Percentiles rank a stretch among this genome's conserved stretches.
phyloP scores from a whole-genome alignment of 495 filamentous ascomycete genomes.

The Talaromyces adpressus region DNA sequence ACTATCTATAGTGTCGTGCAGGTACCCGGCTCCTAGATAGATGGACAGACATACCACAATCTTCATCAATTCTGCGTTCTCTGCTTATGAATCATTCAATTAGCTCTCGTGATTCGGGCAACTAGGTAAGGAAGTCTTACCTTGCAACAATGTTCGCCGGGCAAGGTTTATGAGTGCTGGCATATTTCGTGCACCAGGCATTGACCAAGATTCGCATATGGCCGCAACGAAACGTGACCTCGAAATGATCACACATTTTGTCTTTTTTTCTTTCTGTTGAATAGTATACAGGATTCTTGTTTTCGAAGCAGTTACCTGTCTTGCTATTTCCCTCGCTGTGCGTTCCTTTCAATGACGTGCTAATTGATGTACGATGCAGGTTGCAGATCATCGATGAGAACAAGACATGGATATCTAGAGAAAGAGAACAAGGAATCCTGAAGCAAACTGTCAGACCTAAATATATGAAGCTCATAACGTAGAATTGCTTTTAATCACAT shows the following conservation, averaged over 20 bases:
- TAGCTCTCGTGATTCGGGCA: neutral
- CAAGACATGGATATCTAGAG: neutral
- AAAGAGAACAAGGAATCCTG: neutral
- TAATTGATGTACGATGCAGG: neutral
- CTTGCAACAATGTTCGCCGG: conserved; percentile 41
- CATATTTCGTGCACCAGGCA: conserved; percentile 41
- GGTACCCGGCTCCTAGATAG: neutral
- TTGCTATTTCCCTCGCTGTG: neutral
- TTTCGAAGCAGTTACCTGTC: neutral
- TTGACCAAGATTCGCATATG: conserved; percentile 44
- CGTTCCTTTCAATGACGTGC: neutral
- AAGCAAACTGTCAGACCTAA: neutral
- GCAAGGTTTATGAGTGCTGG: conserved; percentile 27
- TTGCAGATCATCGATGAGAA: neutral
- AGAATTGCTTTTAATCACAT: neutral
- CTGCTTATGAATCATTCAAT: neutral
- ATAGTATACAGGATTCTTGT: neutral
- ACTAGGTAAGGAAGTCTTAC: conserved; percentile 15
- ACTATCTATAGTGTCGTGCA: neutral
- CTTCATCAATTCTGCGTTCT: conserved; percentile 7
- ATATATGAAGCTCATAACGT: neutral
- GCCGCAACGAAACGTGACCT: conserved; percentile 44
- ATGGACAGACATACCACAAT: neutral
- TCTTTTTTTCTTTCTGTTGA: neutral
- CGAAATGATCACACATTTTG: conserved; percentile 48